Evolutionary conservation across 2,329 filamentous ascomycete species (phyloP), one percentile per base, ranked within the genome.

Genomic region (Massarina eburnea): DNA sequence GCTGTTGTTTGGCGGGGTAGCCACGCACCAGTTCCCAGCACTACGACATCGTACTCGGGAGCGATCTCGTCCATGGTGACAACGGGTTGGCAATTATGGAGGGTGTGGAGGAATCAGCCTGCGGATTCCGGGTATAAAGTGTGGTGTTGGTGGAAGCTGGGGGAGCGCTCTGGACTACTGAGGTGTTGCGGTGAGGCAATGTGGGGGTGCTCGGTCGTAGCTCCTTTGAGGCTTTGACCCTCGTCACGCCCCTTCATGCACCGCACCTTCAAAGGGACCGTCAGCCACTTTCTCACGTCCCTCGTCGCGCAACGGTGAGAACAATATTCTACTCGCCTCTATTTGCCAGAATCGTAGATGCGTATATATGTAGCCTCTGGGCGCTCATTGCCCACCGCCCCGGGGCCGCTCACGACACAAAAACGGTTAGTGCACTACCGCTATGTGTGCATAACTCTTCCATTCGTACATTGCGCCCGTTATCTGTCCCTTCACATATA

Each of bases 41-140:
- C 94, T 71, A 99, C 85, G 74, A 96, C 89, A 82, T 99, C 94
- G 82, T 99, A 99, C 76, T 96, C 91, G 71, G 90, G 89, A 61
- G 91, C 90, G 71, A 99, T 96, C 76, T 97, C 94, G 71, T 97
- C 94, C 94, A 97, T 97, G 76, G 54, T 81, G 75, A 19, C 27
- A 27, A 21, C 29, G 45, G 45, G 12, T 35, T 37, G 41, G 41
- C 30, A 45, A 37, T 41, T 50, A 49, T 54, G 29, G 36, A 34
- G 43, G 27, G 33, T 44, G 46, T 2, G 12, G 34, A 14, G 14
- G 17, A 19, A 17, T 46, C 18, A 20, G 20, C 39, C 19, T 19
- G 38, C 27, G 34, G 24, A 36, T 21, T 37, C 30, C 19, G 18
- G 43, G 24, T 35, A 15, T n/a, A 52, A 50, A 54, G 41, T 37